Conservation (phyloP, 228 moss, liverwort and hornwort genomes). For the Sphagnum magellanicum region DNA sequence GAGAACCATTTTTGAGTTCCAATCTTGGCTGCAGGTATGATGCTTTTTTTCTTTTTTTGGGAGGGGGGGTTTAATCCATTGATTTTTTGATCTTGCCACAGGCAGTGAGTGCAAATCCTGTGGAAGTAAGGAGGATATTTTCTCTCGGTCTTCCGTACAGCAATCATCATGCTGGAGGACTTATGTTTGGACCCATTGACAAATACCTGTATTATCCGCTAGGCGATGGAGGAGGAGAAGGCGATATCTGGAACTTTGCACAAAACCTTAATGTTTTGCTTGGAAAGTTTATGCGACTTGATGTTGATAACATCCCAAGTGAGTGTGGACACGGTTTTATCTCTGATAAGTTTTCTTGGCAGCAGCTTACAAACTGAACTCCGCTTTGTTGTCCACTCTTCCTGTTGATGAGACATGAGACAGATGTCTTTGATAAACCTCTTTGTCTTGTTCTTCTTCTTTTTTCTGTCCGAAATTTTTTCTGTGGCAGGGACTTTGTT, state of each 20-base stretch:
- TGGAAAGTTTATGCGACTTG: constrained; percentile 83
- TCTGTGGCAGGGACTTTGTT: background rate
- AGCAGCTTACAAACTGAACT: too few relatives aligned
- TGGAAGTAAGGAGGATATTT: constrained; percentile 73
- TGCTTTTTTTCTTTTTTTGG: background rate
- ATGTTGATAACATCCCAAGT: constrained; percentile 68
- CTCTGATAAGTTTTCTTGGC: too few relatives aligned
- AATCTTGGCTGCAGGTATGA: too few relatives aligned
- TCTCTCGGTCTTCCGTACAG: constrained; percentile 59
- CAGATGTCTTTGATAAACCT: too few relatives aligned
- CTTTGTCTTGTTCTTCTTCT: background rate
- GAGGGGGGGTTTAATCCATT: background rate
- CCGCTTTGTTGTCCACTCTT: too few relatives aligned
- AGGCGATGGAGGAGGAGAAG: constrained; percentile 68
- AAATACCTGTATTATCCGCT: constrained; percentile 75
- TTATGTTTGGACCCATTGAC: constrained; percentile 84
- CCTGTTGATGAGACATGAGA: too few relatives aligned
- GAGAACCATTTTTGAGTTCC: background rate
- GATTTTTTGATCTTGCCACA: constrained; percentile 13
- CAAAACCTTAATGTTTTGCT: constrained; percentile 67
- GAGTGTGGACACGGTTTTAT: constrained; percentile 2
- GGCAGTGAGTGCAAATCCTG: constrained; percentile 67
- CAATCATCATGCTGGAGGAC: constrained; percentile 77
- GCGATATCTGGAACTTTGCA: constrained; percentile 79
- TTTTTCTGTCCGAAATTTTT: too few relatives aligned